Base-by-base conservation (phyloP, 2,329 filamentous ascomycete species). In the Apiospora sp. region DNA sequence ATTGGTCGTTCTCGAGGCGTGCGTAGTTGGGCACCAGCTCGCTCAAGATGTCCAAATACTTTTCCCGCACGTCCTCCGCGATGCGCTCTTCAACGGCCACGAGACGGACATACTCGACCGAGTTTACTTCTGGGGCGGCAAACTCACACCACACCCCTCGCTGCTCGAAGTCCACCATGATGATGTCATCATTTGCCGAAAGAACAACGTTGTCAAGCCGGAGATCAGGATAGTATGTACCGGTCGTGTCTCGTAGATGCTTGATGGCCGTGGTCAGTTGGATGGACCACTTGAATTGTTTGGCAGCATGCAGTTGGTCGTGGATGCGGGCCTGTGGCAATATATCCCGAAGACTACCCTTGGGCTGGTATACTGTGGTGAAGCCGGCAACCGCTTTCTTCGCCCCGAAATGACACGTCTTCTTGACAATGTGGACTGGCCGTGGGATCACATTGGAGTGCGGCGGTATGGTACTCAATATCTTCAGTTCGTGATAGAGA, bases 161-260 rank as follows among this genome's bases (percentile, higher is more conserved):
- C 78, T 91, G 89, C 79, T 91, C 89, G 76, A 91, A 90, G 74
- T 91, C 89, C 5, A 91, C 84, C 84, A 91, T 87, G 76, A 91
- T 78, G 13, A 86, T 80, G 71, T 90, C 84, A 27, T 81, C 81
- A 0, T 81, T 76, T 30, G 82, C 82, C 0, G 87, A 86, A 19
- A 90, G 79, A 3, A 91, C 86, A 46, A 91, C 83, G 75, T 91
- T 91, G 78, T 91, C 89, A 5, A 91, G 84, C 19, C 89, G 87
- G 19, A 91, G 83, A 74, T 91, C 89, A 1, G 89, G 87, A 74
- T 91, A 91, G 77, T 88, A 90, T 34, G 84, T 84, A 48, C 77
- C 78, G 14, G 84, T 84, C 19, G 82, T 81, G 67, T 82, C 79
- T 68, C 85, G 85, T 64, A 89, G 81, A 76, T 91, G 88, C 27